Evolutionary conservation across 2,329 filamentous ascomycete genomes (phyloP), one percentile per base, ranked within the genome.

Genomic region (Xylaria sp.): DNA sequence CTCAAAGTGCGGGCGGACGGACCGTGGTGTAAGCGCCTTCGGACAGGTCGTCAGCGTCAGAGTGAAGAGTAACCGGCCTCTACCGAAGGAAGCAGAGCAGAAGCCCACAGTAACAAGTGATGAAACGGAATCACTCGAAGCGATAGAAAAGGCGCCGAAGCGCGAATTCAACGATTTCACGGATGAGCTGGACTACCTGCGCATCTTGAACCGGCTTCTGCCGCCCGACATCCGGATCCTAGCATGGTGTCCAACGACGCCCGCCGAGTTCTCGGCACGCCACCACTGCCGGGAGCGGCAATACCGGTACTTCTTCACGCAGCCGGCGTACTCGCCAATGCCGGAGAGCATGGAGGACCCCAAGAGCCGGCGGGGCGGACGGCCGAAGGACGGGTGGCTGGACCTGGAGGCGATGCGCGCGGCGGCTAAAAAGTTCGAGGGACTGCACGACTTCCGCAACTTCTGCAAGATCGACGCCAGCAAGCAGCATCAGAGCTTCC

Each of bases 301-400:
- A 67, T 99, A 99, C 79, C 88, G 92, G 60, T 99, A 99, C 78
- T 98, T 97, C 81, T 99, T 99, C 80, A 98, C 95, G 0, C 92
- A 97, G 74, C 95, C 95, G 0, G 91, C 90, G 1, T 97, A 92
- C 72, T 80, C 87, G 2, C 92, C 92, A 0, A 81, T 85, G 4
- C 87, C 89, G 0, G 78, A 82, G 1, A 72, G 81, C 19, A 64
- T 83, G 37, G 85, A 84, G 4, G 75, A 85, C 46, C 78, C 79
- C 35, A 72, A 54, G 68, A 49, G 35, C n/a, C 66, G 69, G 62
- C 33, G 58, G 66, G 67, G 68, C 54, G 55, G 64, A 56, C 61
- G 63, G 65, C 61, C 73, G 38, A 85, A 84, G 72, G 84, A 89
- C 66, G 93, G 93, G 33, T 95, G 90, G 87, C 85, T 99, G 6